Conservation (phyloP, 768 basidiomycete species). For the Mycena kentingensis region DNA sequence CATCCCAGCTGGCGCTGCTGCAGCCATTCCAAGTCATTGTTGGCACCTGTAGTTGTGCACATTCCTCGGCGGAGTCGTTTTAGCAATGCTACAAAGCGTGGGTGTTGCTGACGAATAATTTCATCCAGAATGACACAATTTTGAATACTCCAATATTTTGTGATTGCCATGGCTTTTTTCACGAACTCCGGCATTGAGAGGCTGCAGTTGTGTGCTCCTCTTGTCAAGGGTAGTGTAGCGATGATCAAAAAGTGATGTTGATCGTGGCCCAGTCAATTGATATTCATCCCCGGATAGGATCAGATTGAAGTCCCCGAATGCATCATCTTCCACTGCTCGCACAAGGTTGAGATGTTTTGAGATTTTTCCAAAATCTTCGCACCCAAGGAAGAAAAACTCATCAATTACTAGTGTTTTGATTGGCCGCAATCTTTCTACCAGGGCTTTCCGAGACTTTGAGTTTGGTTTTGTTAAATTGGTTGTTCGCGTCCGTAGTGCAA, state of each 20-base stretch:
- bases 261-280: constrained; percentile 12
- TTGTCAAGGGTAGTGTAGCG: neutral
- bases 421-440: neutral
- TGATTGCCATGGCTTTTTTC: constrained; percentile 10
- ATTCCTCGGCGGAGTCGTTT: constrained; percentile 12
- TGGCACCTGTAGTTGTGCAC: constrained; percentile 12
- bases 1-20: constrained; percentile 3
- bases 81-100: constrained; percentile 4
- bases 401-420: constrained; percentile 14
- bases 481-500: constrained; percentile 1
- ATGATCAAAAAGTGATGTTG: constrained; percentile 4
- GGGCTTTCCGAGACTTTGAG: constrained; percentile 1
- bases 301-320: constrained; percentile 13
- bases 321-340: constrained; percentile 3
- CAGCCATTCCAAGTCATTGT: constrained; percentile 15
- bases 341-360: constrained; percentile 14
- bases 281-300: constrained; percentile 20
- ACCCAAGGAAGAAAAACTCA: constrained; percentile 18
- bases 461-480: neutral
- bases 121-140: constrained; percentile 19
- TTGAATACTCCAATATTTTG: constrained; percentile 11
- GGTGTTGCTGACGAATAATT: constrained; percentile 14
- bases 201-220: constrained; percentile 1
- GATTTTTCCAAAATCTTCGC: constrained; percentile 11
- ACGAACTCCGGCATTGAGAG: constrained; percentile 3